Conservation (phyloP, 78 protist genomes). For the Andalucia godoyi region DNA sequence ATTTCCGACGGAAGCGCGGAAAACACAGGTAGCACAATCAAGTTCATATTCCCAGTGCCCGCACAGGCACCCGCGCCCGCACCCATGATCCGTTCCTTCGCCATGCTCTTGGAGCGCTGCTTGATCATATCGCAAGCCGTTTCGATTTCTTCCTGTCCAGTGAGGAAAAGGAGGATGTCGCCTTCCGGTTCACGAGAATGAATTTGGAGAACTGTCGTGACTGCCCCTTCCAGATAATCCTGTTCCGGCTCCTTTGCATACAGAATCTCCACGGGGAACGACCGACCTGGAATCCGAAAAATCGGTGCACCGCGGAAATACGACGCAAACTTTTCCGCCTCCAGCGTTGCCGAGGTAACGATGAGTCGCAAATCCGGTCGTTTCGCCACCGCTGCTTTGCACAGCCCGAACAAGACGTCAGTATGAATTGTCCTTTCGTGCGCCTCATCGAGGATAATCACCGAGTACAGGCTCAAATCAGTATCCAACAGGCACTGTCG, state of each 20-base stretch:
- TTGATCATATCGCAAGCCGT: conserved; percentile 94
- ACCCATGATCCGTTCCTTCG: too few species aligned
- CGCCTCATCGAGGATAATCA: conserved; percentile 95
- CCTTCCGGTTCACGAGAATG: conserved; percentile 93
- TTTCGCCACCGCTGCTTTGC: conserved; percentile 52
- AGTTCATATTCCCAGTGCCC: too few species aligned
- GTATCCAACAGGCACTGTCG: conserved; percentile 92
- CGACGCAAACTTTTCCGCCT: conserved; percentile 88
- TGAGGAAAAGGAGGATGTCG: conserved; percentile 91
- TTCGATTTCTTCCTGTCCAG: conserved; percentile 98
- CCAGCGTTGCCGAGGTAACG: conserved; percentile 97
- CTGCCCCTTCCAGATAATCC: conserved; percentile 95
- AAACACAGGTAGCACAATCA: conserved; percentile 78
- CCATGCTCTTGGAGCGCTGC: conserved; percentile 56
- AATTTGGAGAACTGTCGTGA: conserved; percentile 90
- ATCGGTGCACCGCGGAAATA: conserved; percentile 83
- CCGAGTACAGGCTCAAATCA: conserved; percentile 37
- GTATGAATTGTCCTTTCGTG: conserved; percentile 98
- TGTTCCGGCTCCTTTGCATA: conserved; percentile 85
- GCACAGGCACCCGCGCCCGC: too few species aligned
- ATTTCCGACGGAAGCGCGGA: conserved; percentile 84
- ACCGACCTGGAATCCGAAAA: conserved; percentile 88
- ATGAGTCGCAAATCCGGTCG: conserved; percentile 83
- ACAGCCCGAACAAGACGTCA: conserved; percentile 94
- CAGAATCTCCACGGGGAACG: conserved; percentile 80